Conservation (phyloP, 345 rosid genomes). For the Salix suchowensis region DNA sequence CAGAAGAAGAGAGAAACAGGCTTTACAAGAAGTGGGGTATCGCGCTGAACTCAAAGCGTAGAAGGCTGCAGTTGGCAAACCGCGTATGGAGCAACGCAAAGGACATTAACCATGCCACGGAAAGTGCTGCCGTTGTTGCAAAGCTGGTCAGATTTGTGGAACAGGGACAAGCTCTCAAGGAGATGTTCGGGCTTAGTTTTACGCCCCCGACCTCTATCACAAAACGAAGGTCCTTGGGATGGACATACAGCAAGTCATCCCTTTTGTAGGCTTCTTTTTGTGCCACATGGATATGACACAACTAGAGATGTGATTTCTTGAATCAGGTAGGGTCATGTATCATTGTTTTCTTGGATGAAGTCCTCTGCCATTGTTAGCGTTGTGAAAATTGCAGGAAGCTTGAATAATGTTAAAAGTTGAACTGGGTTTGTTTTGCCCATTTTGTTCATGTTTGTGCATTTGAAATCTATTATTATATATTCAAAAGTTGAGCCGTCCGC, state of each 20-base stretch:
- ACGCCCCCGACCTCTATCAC: constrained; percentile 52
- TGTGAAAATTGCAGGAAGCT: constrained; percentile 4
- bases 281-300: neutral
- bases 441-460: neutral
- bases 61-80: constrained; percentile 71
- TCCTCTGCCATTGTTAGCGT: neutral
- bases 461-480: neutral
- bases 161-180: constrained; percentile 74
- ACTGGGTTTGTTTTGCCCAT: neutral
- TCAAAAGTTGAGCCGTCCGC: neutral
- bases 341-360: neutral
- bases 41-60: constrained; percentile 55
- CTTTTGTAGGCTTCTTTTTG: constrained; percentile 33
- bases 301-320: constrained; percentile 3
- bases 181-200: constrained; percentile 89
- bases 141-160: constrained; percentile 74
- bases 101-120: constrained; percentile 51
- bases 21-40: constrained; percentile 80
- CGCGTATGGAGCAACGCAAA: constrained; percentile 61
- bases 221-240: constrained; percentile 52
- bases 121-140: constrained; percentile 76
- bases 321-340: neutral
- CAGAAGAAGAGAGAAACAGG: constrained; percentile 58
- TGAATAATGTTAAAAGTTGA: neutral
- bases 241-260: constrained; percentile 68